These are phyloP conservation scores for Phytophthora sp. DNA, from an alignment of 352 stramenopile species.

Conservation along the genomic window DNA sequence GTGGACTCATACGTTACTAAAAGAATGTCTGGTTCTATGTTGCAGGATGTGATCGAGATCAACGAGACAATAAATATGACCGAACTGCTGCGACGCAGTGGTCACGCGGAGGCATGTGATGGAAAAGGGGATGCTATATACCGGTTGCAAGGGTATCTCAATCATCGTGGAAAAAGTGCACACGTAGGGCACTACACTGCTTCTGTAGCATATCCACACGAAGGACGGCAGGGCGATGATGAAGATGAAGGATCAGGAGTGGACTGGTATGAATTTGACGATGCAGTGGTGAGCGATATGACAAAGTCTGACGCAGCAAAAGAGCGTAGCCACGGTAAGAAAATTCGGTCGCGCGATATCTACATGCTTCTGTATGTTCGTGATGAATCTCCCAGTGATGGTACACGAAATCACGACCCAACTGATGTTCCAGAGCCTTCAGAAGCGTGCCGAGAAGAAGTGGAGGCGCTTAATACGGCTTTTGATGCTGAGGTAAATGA, in stretches of 20 bases:
- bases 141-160: constrained; percentile 75
- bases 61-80: constrained; percentile 82
- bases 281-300: constrained; percentile 71
- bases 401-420: not conserved
- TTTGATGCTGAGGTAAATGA: constrained; percentile 58
- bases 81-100: constrained; percentile 55
- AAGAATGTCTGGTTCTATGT: too few relatives aligned
- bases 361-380: constrained; percentile 89
- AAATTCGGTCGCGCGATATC: constrained; percentile 76
- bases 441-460: constrained; percentile 42
- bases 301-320: constrained; percentile 37
- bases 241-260: constrained; percentile 9
- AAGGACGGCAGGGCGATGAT: constrained; percentile 2
- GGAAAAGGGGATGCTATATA: constrained; percentile 59
- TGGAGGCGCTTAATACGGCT: constrained; percentile 55
- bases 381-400: constrained; percentile 30
- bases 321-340: constrained; percentile 52
- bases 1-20: not conserved
- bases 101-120: constrained; percentile 44
- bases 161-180: constrained; percentile 83
- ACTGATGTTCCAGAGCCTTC: constrained; percentile 30
- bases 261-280: constrained; percentile 88
- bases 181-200: constrained; percentile 89
- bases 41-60: constrained; percentile 86
- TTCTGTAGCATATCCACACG: constrained; percentile 65